Base-by-base conservation (phyloP, 2,329 filamentous ascomycete species). In the Elsinoe batatas region DNA sequence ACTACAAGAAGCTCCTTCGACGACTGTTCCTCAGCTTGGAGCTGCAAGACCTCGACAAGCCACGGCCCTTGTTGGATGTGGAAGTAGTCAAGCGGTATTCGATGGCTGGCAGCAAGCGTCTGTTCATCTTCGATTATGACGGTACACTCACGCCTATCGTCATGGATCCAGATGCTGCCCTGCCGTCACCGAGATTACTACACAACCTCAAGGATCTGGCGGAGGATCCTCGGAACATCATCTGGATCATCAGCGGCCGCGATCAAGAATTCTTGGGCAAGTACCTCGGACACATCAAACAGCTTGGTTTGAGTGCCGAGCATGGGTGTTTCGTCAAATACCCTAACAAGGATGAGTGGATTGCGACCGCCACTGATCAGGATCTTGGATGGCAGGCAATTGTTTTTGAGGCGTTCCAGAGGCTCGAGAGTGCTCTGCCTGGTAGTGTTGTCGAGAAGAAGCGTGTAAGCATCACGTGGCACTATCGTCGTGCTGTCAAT, bases 111-210 rank as follows among this genome's bases (percentile, higher is more conserved):
- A 80, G 80, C 59, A 88, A 87, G 71, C 83, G 93, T 10, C 77
- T 98, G 2, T 95, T 97, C 75, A 91, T 98, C 88, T 96, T 97
- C 67, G 93, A 98, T 72, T 98, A 98, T 65, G 93, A 98, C 68
- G 93, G 93, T 47, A 98, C 93, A 0, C 79, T 98, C 55, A 97
- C 93, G 3, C 88, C 91, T 0, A 97, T 98, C 64, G 93, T 97
- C 56, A 85, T 87, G 63, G 90, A 97, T 65, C 93, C 93, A 1
- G 84, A 86, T 61, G 84, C 89, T 4, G 93, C 93, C 2, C 84
- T 96, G 37, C 93, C 93, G 0, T 91, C 91, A 0, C 85, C 90
- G 63, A 82, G 84, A 18, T 81, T 96, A 18, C 84, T 95, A 49
- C 81, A 84, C 30, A 91, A 86, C 1, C 77, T 98, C 58, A 88